Base-by-base conservation (phyloP, 345 rosid species). In the Ailanthus altissimus region DNA sequence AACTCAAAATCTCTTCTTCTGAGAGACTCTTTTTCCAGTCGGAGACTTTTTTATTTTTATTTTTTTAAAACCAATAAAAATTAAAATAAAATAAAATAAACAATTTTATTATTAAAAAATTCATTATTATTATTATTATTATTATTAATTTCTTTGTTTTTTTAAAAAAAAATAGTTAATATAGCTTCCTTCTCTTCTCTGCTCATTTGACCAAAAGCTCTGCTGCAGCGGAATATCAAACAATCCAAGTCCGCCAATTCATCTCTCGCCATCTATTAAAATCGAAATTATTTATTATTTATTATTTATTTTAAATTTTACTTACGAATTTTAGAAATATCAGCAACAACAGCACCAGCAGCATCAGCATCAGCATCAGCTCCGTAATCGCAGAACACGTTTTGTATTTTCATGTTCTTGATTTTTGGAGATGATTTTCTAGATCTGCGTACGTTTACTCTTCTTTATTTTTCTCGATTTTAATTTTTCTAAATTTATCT, bases 371-470 rank as follows among this genome's bases (percentile, higher is more conserved):
- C 42, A 32, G 67, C 67, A 16, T 43, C 9, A 8, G n/a, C 45
- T 36, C 67, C 67, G 45, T 14, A 32, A 15, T 61, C 66, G 66
- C 42, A 61, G 21, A 43, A n/a, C 43, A 18, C 5, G 42, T 26
- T 32, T 6, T 26, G 16, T 49, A 57, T 47, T n/a, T n/a, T n/a
- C n/a, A n/a, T 21, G 32, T 62, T 32, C 32, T 21, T 70, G 49
- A 18, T 40, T 73, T 74, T 45, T 28, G 43, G 67, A 38, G 40
- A 43, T 67, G 42, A 38, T 61, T 32, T 51, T 56, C 50, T 74
- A 68, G 82, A 74, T 81, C 84, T 74, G 79, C 79, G 84, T 81
- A 81, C 51, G 81, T 74, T 25, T 26, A 28, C 20, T 63, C 20
- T 62, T 18, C 16, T 11, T 12, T 49, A 15, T 16, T 15, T 10